Conservation (phyloP, 1,284 basidiomycete species). For the Papiliotrema terrestris region DNA sequence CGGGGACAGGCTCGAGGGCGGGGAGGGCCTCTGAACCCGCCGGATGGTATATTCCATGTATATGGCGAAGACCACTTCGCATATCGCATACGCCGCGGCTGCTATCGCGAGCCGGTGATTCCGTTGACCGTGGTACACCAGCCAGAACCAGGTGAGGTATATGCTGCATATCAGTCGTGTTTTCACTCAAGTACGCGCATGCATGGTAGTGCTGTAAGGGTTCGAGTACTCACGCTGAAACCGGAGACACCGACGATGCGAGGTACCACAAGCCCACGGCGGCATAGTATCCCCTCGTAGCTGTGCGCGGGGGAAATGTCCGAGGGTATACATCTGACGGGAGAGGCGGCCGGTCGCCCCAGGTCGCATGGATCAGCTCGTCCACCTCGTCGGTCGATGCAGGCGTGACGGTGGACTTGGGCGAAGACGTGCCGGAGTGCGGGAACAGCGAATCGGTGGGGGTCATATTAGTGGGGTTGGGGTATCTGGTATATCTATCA, state of each 20-base stretch:
- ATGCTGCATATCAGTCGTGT: constrained; percentile 13
- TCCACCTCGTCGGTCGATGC: background rate
- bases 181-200: too few relatives aligned
- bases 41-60: constrained; percentile 62
- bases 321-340: constrained; percentile 28
- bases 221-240: constrained; percentile 63
- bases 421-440: background rate
- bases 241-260: constrained; percentile 53
- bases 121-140: constrained; percentile 47
- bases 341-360: constrained; percentile 10
- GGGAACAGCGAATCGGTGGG: background rate
- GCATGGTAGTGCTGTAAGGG: too few relatives aligned
- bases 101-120: constrained; percentile 46
- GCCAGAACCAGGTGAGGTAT: constrained; percentile 53
- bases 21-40: constrained; percentile 56
- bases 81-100: constrained; percentile 33
- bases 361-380: background rate
- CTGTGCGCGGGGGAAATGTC: constrained; percentile 9
- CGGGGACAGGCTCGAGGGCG: constrained; percentile 46
- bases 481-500: too few relatives aligned
- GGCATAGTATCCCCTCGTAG: constrained; percentile 26
- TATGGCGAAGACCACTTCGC: constrained; percentile 62
- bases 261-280: constrained; percentile 11
- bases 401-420: background rate
- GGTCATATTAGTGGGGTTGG: too few relatives aligned